Evolutionary conservation across 805 yeast genomes (phyloP).

Genomic region (Wickerhamomyces pijperi): DNA sequence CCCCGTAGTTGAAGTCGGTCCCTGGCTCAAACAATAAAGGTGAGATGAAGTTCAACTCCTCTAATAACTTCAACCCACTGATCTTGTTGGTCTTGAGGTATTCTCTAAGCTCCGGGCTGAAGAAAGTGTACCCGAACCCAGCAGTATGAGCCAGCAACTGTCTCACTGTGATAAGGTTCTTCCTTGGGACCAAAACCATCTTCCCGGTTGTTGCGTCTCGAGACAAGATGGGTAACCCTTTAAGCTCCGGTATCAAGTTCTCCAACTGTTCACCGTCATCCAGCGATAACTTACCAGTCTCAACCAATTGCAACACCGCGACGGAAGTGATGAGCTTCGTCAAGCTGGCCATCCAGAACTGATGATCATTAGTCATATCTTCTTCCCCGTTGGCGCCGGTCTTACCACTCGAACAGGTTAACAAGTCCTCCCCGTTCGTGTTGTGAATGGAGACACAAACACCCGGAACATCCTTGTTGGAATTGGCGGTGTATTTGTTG

Average conservation of each 20-base stretch:
- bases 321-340: conserved; percentile 18
- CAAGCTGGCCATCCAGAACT: conserved; percentile 12
- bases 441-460: not conserved
- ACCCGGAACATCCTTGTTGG: not conserved
- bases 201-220: conserved; percentile 6
- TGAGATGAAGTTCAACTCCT: conserved; percentile 2
- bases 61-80: conserved; percentile 4
- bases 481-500: not conserved
- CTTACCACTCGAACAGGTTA: not conserved
- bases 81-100: not conserved
- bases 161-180: conserved; percentile 18
- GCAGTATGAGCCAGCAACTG: conserved; percentile 23
- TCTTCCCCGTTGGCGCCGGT: conserved; percentile 1
- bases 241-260: conserved; percentile 16
- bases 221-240: conserved; percentile 4
- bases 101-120: conserved; percentile 5
- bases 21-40: conserved; percentile 22
- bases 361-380: conserved; percentile 1
- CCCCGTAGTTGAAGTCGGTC: conserved; percentile 20
- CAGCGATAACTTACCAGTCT: conserved; percentile 16
- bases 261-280: conserved; percentile 18
- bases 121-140: conserved; percentile 22
- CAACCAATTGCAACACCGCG: conserved; percentile 20
- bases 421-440: not conserved
- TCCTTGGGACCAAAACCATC: conserved; percentile 10